Evolutionary conservation across 176 grass and related monocot genomes (phyloP), one percentile per base, ranked within the genome.

Genomic region (Hordeum vulgare): DNA sequence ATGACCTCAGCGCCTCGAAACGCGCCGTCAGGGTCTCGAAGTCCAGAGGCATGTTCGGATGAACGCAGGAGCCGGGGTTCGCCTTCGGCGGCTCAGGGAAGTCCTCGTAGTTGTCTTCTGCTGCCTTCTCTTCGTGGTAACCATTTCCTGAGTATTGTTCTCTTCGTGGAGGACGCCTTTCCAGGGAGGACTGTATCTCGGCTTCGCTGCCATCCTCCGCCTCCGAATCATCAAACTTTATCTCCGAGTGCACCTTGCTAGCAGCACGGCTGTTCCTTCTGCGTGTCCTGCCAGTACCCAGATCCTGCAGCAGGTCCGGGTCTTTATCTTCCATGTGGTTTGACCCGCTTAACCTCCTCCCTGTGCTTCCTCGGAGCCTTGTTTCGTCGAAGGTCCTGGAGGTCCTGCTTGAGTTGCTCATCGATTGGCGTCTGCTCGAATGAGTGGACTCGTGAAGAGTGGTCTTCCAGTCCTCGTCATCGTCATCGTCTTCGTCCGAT

Each of bases 21-120:
- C 89, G 96, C 41, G 93, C 93, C 40, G 93, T 69, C 34, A 99
- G 88, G 47, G 86, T 94, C 74, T 95, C 96, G 3, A 96, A 99
- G 73, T 99, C 93, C 11, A 90, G 88, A 34, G 96, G 96, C 91
- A 99, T 85, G 75, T 94, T 99, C 59, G 96, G 96, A 88, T 99
- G 96, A 64, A 99, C 89, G 79, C 59, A 66, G 36, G 83, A 78
- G 25, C 41, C 51, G 25, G 73, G 40, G 65, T 87, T 93, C 35
- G 51, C 82, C 83, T 86, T 95, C 9, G 66, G 75, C 70, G 66
- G 10, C 41, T 87, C 87, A 11, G 72, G 71, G n/a, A 87, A 75
- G 11, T 58, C 57, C 5, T 85, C 57, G 11, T n/a, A n/a, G n/a
- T 76, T 7, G 27, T 31, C 80, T 1, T 71, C 45, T 5, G 3